Evolutionary conservation across 2,329 filamentous ascomycete species (phyloP), one percentile per base, ranked within the genome.

Genomic region (Trichoderma oligosporum): DNA sequence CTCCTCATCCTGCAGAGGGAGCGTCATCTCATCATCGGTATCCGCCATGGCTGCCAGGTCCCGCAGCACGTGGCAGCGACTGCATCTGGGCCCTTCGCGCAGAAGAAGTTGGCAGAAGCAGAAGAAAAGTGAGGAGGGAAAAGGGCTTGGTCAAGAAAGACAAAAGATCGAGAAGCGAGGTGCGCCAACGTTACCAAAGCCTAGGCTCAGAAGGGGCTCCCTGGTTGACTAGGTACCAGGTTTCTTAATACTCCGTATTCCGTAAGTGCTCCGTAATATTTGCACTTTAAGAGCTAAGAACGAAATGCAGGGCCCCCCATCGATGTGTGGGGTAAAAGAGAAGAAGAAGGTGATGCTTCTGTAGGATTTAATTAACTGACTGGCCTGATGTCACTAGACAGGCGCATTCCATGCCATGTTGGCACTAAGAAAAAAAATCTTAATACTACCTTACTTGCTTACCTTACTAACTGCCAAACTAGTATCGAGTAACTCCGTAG

Each of bases 1-100:
- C 72, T 91, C 83, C 76, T 91, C 89, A 73, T 84, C 86, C 74
- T 92, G 82, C 66, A 39, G 49, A 45, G 49, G 45, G 31, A 39
- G 82, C 66, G 80, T 81, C 68, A 82, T 59, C 58, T 67, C 68
- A 59, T 67, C 68, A 59, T 91, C 87, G 74, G 84, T 82, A 76
- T 88, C 76, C 66, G 76, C 75, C 80, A 82, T 82, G 67, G 65
- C 77, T 67, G 64, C 67, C 65, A 62, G 63, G 66, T 62, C 57
- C 58, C 58, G 62, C 61, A 52, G 61, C 61, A 56, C 58, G 57
- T 63, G 61, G 62, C 66, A 57, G 62, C 65, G 67, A 68, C 70
- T 59, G 69, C 72, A 74, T 74, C 66, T 68, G 67, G 69, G 62
- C 65, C 49, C 56, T 60, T 55, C 42, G 38, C 39, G 41, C 35